Base-by-base conservation (phyloP, 2,329 filamentous ascomycete species). In the Colletotrichum melonis region DNA sequence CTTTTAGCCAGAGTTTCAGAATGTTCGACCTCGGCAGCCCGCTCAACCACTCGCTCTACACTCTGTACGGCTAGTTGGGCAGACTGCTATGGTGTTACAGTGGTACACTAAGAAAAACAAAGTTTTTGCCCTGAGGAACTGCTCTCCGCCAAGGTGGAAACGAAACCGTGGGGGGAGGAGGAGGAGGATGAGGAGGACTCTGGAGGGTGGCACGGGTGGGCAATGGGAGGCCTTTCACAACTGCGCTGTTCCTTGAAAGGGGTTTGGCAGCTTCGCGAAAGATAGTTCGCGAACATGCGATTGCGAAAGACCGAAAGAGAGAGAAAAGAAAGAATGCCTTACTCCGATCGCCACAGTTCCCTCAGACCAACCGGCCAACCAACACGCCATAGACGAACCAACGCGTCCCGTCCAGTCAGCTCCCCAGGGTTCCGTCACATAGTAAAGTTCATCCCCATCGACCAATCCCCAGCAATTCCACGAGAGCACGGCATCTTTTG, bases 391-490 rank as follows among this genome's bases (percentile, higher is more conserved):
- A 54, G 49, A 38, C 19, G 24, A 7, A 5, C 3, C 19, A 16
- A 5, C 22, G 5, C 4, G 59, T 7, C 46, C 8, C 22, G 49
- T 14, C 62, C 52, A 32, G 28, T 63, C 69, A 72, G 65, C 65
- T 72, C 58, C 63, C 14, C 69, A 72, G 24, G 69, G 69, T 72
- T 69, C 65, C 65, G 42, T 55, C 38, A 38, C 58, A 19, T 69
- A 63, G 35, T 35, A 24, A 22, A 22, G 26, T 52, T 24, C 26
- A 63, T n/a, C 5, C 16, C 7, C 22, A 1, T 24, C 32, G 9
- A 19, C 69, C 65, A 72, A 72, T 72, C 65, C 32, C 58, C 56
- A 24, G 58, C 65, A 22, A 52, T 32, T 30, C 65, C 42, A 30
- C 49, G 64, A 38, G 62, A 62, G 22, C 49, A 52, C 57, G 49